These are phyloP conservation scores for Tremella yokohamensis DNA, from an alignment of 768 basidiomycete species.

Conservation along the genomic window DNA sequence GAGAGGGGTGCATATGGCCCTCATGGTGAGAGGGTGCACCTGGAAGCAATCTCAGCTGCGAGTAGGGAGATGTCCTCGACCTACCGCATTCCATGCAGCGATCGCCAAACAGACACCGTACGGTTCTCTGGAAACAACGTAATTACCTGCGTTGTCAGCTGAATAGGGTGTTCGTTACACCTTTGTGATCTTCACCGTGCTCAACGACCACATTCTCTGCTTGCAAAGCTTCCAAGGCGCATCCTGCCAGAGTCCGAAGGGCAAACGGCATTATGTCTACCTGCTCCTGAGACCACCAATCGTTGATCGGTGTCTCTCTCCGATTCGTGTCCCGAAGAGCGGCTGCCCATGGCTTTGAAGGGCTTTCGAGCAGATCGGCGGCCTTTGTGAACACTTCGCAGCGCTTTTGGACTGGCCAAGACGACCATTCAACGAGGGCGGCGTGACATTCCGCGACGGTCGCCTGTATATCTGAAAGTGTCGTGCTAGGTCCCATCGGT, in stretches of 20 bases:
- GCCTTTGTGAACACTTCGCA: background rate
- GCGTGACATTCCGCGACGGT: background rate
- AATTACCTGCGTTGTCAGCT: background rate
- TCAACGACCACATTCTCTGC: background rate
- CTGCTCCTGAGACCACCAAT: conserved; percentile 4
- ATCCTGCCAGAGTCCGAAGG: background rate
- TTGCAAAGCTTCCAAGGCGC: background rate
- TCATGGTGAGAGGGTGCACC: conserved; percentile 28
- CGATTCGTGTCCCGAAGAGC: conserved; percentile 1
- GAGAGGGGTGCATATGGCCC: conserved; percentile 47
- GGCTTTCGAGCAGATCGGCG: background rate
- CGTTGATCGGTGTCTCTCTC: background rate
- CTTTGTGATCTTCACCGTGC: background rate
- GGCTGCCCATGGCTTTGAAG: background rate
- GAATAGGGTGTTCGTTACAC: background rate
- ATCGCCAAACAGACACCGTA: background rate
- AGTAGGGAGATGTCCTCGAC: background rate
- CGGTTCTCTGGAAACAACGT: background rate
- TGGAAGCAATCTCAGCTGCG: background rate
- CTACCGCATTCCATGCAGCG: background rate
- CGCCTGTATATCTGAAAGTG: background rate
- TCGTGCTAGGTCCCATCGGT: background rate
- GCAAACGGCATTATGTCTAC: background rate
- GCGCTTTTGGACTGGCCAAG: background rate
- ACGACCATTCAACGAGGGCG: background rate